These are phyloP conservation scores for Albugo candida DNA, from an alignment of 352 stramenopile species.

Conservation along the genomic window DNA sequence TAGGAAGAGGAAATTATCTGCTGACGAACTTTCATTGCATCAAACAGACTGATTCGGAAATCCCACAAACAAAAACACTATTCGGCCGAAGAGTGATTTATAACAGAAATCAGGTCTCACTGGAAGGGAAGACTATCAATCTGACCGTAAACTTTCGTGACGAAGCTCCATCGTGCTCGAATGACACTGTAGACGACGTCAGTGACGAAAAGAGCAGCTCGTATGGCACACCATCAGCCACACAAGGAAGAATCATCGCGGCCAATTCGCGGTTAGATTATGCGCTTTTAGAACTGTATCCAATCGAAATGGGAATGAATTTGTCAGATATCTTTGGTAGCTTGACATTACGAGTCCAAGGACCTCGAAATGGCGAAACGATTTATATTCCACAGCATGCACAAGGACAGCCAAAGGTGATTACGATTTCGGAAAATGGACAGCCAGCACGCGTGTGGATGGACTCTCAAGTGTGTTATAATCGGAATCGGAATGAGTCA, in stretches of 20 bases:
- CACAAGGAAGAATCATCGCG: constrained; percentile 15
- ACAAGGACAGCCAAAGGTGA: constrained; percentile 32
- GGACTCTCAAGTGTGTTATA: constrained; percentile 4
- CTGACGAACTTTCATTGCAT: constrained; percentile 57
- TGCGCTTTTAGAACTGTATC: constrained; percentile 22
- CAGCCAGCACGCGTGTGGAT: constrained; percentile 14
- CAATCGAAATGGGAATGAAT: constrained; percentile 12
- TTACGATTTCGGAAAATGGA: constrained; percentile 23
- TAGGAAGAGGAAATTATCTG: constrained; percentile 34
- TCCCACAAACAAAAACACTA: too few relatives aligned
- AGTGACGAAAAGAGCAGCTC: constrained; percentile 14
- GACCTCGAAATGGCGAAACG: constrained; percentile 23
- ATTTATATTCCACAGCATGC: constrained; percentile 55
- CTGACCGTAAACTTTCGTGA: constrained; percentile 29
- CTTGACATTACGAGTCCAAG: constrained; percentile 16
- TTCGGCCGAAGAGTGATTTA: too few relatives aligned
- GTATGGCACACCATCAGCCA: constrained; percentile 23
- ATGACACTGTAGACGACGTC: constrained; percentile 1
- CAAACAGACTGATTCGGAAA: not conserved
- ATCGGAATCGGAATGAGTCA: not conserved
- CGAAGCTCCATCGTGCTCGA: constrained; percentile 21
- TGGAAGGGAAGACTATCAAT: constrained; percentile 4
- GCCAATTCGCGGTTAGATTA: constrained; percentile 35
- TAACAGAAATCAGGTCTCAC: not conserved
- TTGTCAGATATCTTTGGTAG: constrained; percentile 29